These are phyloP conservation scores for Marasmius oreades DNA, from an alignment of 1,284 basidiomycete species.

Conservation along the genomic window DNA sequence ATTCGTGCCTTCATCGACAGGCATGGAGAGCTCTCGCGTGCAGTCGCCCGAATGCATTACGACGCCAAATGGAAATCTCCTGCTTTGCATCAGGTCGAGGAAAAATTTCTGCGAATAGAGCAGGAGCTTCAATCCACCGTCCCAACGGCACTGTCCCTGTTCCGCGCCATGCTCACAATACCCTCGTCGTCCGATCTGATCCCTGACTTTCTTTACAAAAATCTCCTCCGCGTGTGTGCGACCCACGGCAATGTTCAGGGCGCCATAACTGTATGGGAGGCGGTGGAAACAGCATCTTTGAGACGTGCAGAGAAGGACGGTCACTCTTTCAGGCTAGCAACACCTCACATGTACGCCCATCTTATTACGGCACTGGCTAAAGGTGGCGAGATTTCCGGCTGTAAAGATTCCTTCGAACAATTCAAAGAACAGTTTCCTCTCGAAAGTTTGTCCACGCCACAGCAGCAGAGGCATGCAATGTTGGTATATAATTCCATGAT, in stretches of 20 bases:
- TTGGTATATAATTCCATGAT: constrained; percentile 76
- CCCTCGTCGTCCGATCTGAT: background rate
- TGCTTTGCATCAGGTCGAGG: background rate
- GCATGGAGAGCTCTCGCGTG: background rate
- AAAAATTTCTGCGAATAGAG: background rate
- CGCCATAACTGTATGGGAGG: background rate
- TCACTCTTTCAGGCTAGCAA: background rate
- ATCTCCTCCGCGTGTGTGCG: background rate
- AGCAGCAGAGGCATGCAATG: constrained; percentile 20
- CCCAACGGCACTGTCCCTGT: background rate
- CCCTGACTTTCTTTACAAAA: background rate
- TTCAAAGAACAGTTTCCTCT: constrained; percentile 42
- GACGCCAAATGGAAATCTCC: background rate
- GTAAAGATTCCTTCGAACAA: constrained; percentile 66
- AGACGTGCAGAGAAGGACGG: no score
- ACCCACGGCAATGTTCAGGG: background rate
- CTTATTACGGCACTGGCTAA: constrained; percentile 21
- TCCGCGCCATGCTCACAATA: background rate
- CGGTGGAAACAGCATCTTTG: background rate
- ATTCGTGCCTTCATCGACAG: constrained; percentile 53
- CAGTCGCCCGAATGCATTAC: background rate
- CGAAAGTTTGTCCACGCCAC: background rate
- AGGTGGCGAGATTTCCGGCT: constrained; percentile 52
- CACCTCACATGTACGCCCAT: background rate
- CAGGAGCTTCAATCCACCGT: background rate